Base-by-base conservation (phyloP, 805 yeast genomes). In the Lipomyces sp. region DNA sequence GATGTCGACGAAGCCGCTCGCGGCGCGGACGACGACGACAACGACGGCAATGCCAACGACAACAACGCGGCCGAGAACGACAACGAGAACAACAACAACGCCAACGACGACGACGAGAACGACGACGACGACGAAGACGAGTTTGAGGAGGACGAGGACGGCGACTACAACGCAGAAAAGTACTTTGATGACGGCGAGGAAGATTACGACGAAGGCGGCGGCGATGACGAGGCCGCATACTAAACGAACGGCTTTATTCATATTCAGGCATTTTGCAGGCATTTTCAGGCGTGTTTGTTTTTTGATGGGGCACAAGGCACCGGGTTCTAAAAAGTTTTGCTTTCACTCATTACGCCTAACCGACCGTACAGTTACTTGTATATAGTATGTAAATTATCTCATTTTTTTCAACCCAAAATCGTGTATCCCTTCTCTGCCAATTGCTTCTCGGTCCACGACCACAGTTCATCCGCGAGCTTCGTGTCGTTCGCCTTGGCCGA, bases 151-250 rank as follows among this genome's bases (percentile, higher is more conserved):
- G 63, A 60, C 33, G 63, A 60, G 33, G 63, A 60, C 7, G 63
- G 63, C n/a, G 63, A 60, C 39, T 60, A 60, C 40, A 60, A 60
- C 39, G 63, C 63, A 5, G 63, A 60, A 37, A 46, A 43, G 39
- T 60, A 60, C 46, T 60, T 60, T 43, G 63, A 60, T 39, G 63
- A 60, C 38, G 63, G 63, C 23, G 63, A 60, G 24, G 63, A 60
- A 6, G 53, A 53, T 23, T 43, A 57, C 37, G 62, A 58, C 24
- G 61, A 54, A 22, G 63, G 52, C 13, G 62, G 52, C 14, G 60
- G 55, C 32, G 61, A 60, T 24, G 61, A 60, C 24, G 63, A 60
- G 46, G 63, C 63, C 23, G 63, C 61, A 21, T 60, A 60, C 44
- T 60, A 52, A 39, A 28, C 36, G 11, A 18, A 16, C 22, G 7